These are phyloP conservation scores for Neoboletus magnificus DNA, from an alignment of 768 basidiomycete genomes.

Conservation along the genomic window DNA sequence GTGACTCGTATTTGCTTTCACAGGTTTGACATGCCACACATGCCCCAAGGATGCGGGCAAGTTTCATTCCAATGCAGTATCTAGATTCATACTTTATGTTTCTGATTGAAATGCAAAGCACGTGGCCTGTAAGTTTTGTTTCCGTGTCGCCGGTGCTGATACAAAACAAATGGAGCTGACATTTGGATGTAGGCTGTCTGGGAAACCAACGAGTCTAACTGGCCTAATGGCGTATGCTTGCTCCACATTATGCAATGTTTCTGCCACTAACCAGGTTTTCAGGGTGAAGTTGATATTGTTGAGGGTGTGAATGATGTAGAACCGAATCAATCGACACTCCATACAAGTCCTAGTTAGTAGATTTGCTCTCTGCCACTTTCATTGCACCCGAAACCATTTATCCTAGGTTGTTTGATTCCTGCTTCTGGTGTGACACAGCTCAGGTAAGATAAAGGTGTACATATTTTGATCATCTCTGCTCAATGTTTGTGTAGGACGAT, in stretches of 20 bases:
- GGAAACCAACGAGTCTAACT: conserved; percentile 23
- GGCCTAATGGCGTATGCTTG: conserved; percentile 24
- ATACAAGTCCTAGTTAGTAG: conserved; percentile 47
- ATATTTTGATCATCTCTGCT: neutral
- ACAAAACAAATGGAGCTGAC: conserved; percentile 10
- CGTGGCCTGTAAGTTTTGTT: conserved; percentile 34
- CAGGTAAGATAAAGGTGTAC: conserved; percentile 15
- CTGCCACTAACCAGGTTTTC: neutral
- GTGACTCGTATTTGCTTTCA: neutral
- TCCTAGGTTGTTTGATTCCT: conserved; percentile 28
- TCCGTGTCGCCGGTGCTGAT: neutral
- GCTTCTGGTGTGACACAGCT: conserved; percentile 17
- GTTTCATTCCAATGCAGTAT: conserved; percentile 1
- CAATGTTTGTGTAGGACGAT: conserved; percentile 13
- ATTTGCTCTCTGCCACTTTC: neutral
- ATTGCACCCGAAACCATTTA: neutral
- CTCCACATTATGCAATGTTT: neutral
- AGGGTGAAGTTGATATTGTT: conserved; percentile 33
- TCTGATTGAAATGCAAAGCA: conserved; percentile 19
- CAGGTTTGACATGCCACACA: conserved; percentile 36
- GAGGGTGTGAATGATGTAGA: conserved; percentile 50
- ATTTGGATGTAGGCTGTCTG: conserved; percentile 26
- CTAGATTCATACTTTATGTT: neutral
- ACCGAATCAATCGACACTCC: conserved; percentile 52
- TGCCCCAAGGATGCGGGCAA: conserved; percentile 36